Conservation (phyloP, 2,329 filamentous ascomycete genomes). For the Calonectria honghensis region DNA sequence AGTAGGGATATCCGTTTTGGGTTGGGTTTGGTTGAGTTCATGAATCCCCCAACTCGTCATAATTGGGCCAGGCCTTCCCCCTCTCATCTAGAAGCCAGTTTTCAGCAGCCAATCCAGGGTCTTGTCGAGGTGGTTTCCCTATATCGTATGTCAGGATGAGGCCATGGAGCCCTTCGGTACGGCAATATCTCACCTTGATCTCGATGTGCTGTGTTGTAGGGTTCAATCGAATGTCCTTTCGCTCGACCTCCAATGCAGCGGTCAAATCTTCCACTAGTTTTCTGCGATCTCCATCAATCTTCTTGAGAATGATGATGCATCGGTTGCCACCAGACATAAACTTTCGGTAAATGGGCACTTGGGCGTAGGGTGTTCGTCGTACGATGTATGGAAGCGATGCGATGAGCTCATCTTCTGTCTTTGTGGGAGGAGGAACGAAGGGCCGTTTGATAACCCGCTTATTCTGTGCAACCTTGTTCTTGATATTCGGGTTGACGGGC, state of each 20-base stretch:
- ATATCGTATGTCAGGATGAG: slow-evolving; percentile 28
- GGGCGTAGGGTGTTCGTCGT: slow-evolving; percentile 80
- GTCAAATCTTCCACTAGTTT: slow-evolving; percentile 79
- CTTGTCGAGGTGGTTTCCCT: slow-evolving; percentile 60
- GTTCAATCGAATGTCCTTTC: slow-evolving; percentile 72
- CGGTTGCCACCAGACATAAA: slow-evolving; percentile 85
- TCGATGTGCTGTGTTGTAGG: slow-evolving; percentile 82
- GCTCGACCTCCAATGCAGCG: slow-evolving; percentile 73
- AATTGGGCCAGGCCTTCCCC: background rate
- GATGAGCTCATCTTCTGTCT: slow-evolving; percentile 56
- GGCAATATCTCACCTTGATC: slow-evolving; percentile 75
- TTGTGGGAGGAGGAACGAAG: slow-evolving; percentile 57
- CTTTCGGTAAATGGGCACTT: slow-evolving; percentile 86
- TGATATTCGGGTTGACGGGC: slow-evolving; percentile 52
- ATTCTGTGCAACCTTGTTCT: slow-evolving; percentile 53
- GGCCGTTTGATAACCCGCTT: slow-evolving; percentile 52
- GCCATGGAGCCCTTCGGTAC: background rate
- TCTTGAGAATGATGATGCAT: slow-evolving; percentile 84
- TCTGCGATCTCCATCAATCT: slow-evolving; percentile 83
- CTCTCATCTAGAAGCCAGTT: slow-evolving; percentile 58
- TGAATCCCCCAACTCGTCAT: background rate
- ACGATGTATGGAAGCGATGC: slow-evolving; percentile 77
- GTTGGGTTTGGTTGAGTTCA: background rate
- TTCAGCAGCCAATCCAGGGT: slow-evolving; percentile 58
- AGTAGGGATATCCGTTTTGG: slow-evolving; percentile 32